phyloP scores from a whole-genome alignment of 345 rosid genomes.

The Pelargonium nanum region DNA sequence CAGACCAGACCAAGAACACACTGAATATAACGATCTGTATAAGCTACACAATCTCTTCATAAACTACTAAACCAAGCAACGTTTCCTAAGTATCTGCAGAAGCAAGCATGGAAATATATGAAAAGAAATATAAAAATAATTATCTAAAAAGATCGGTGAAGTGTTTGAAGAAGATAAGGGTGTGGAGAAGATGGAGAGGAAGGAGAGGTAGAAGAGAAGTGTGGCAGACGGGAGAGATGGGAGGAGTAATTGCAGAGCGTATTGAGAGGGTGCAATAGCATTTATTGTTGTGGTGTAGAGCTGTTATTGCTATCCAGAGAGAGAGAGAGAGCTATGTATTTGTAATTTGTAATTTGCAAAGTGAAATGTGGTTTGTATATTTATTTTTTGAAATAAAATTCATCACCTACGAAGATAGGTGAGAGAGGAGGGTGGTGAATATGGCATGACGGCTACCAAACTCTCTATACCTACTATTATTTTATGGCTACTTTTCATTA shows the following conservation, averaged over 20 bases:
- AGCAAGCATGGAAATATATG: background rate
- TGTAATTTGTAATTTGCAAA: background rate
- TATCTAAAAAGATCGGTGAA: slow-evolving; percentile 8
- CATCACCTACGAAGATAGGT: too few species aligned
- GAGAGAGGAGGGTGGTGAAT: too few species aligned
- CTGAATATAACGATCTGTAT: too few species aligned
- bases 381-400: too few species aligned
- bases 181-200: slow-evolving; percentile 24
- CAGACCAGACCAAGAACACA: too few species aligned
- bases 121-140: background rate
- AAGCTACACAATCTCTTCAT: too few species aligned
- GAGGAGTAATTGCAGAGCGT: slow-evolving; percentile 66
- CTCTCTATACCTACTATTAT: too few species aligned
- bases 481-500: too few species aligned
- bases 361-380: too few species aligned
- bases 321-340: slow-evolving; percentile 15
- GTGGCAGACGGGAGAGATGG: slow-evolving; percentile 23
- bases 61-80: background rate
- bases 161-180: slow-evolving; percentile 14
- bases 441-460: too few species aligned
- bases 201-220: slow-evolving; percentile 23
- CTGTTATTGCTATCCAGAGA: slow-evolving; percentile 28
- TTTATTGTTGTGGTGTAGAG: slow-evolving; percentile 46
- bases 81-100: background rate
- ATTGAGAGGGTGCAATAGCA: slow-evolving; percentile 62